Evolutionary conservation across 164 flowering plant species (phyloP).

Genomic region (Nymphaea colorata): DNA sequence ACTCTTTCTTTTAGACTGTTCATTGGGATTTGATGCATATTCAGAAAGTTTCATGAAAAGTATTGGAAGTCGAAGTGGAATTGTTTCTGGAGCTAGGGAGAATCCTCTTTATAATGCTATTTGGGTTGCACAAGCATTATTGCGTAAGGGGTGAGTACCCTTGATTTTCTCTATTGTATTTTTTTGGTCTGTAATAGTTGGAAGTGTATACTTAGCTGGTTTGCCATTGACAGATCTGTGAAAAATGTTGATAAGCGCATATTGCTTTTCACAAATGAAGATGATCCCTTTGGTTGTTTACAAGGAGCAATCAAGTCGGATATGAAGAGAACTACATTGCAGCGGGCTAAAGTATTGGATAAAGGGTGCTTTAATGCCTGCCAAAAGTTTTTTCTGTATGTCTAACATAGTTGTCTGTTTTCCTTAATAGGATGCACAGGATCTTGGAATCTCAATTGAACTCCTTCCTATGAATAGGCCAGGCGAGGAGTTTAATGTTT

Average conservation of each 20-base stretch:
- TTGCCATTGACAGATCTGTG: slow-evolving; percentile 45
- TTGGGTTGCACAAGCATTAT: slow-evolving; percentile 92
- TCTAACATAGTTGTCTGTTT: too few species aligned
- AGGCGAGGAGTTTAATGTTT: slow-evolving; percentile 50
- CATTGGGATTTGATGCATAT: too few species aligned
- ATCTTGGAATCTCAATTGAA: slow-evolving; percentile 85
- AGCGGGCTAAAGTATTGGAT: slow-evolving; percentile 71
- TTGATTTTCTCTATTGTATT: background rate
- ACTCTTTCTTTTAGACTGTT: too few species aligned
- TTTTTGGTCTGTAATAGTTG: background rate
- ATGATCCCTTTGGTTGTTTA: slow-evolving; percentile 87
- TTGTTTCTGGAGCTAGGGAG: slow-evolving; percentile 65
- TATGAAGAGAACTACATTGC: slow-evolving; percentile 83
- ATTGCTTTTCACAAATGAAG: slow-evolving; percentile 84
- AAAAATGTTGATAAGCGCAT: slow-evolving; percentile 76
- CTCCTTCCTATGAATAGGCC: slow-evolving; percentile 70
- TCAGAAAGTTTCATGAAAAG: slow-evolving; percentile 54
- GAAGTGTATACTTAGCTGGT: background rate
- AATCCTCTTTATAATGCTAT: slow-evolving; percentile 88
- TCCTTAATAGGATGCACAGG: slow-evolving; percentile 75
- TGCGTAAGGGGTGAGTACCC: slow-evolving; percentile 78
- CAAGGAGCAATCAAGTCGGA: slow-evolving; percentile 57
- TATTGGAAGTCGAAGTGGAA: slow-evolving; percentile 82
- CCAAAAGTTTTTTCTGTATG: background rate
- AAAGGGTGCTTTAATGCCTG: background rate